Percentiles rank a stretch among this genome's conserved stretches.
Conservation (phyloP, 1,284 basidiomycete species). For the Trichosporon sp. region DNA sequence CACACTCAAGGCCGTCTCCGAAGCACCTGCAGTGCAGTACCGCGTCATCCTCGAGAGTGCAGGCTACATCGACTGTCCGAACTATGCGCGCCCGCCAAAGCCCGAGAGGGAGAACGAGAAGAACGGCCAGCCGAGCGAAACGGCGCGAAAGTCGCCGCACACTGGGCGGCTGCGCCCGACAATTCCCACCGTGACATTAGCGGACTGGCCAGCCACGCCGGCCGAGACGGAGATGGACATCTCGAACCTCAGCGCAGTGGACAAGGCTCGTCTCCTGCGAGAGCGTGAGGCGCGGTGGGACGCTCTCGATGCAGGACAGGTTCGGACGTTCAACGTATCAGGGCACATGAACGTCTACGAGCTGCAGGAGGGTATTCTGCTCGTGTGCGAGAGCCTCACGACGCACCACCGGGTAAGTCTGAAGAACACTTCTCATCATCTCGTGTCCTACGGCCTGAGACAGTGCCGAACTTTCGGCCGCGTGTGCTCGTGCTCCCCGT, state of each 20-base stretch:
- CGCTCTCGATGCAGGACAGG: slow-evolving; percentile 20
- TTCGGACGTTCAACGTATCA: slow-evolving; percentile 23
- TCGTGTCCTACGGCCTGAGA: no score
- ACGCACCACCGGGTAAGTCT: slow-evolving; percentile 17
- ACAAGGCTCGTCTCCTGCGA: slow-evolving; percentile 25
- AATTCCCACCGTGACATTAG: slow-evolving; percentile 17
- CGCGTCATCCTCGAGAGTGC: neutral
- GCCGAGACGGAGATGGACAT: slow-evolving; percentile 10
- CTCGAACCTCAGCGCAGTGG: slow-evolving; percentile 17
- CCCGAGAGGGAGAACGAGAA: neutral
- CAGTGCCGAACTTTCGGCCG: no score
- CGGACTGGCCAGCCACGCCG: slow-evolving; percentile 18
- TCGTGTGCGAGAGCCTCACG: slow-evolving; percentile 39
- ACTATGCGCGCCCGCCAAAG: neutral
- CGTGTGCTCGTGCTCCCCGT: no score
- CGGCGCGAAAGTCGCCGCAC: slow-evolving; percentile 17
- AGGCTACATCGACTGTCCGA: slow-evolving; percentile 9
- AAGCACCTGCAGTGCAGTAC: slow-evolving; percentile 6
- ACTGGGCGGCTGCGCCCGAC: slow-evolving; percentile 16
- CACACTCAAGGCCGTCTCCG: neutral
- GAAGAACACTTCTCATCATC: no score
- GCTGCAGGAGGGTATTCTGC: slow-evolving; percentile 46
- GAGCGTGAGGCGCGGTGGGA: slow-evolving; percentile 36
- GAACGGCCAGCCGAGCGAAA: neutral
- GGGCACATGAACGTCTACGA: slow-evolving; percentile 45